Evolutionary conservation across 2,329 filamentous ascomycete species (phyloP).

Genomic region (Hymenoscyphus repandus): DNA sequence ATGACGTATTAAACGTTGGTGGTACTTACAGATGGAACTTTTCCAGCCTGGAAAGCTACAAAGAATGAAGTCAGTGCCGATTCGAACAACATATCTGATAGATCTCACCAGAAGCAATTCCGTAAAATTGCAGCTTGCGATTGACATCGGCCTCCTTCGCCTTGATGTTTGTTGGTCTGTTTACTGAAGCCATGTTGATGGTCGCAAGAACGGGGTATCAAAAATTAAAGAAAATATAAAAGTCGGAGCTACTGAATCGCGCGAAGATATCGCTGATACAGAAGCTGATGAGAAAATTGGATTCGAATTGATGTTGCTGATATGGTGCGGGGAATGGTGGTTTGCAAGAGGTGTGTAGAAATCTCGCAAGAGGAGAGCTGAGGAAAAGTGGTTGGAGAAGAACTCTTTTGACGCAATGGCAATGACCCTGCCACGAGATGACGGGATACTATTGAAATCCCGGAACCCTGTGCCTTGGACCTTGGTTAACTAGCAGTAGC

Average conservation of each 20-base stretch:
- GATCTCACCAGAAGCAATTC: conserved; percentile 65
- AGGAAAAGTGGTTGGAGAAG: not conserved
- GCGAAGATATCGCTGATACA: not conserved
- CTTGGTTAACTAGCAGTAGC: not conserved
- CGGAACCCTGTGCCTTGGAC: not conserved
- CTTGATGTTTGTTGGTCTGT: conserved; percentile 26
- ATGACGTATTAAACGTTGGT: not conserved
- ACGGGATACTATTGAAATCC: too few species aligned
- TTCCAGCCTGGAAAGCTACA: conserved; percentile 78
- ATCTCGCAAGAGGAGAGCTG: not conserved
- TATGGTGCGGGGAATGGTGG: not conserved
- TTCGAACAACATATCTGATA: not conserved
- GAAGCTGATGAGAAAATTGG: not conserved
- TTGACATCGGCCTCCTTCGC: conserved; percentile 60
- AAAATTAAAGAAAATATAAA: not conserved
- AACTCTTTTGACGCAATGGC: not conserved
- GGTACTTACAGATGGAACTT: conserved; percentile 63
- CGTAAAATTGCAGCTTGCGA: conserved; percentile 90
- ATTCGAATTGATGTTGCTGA: not conserved
- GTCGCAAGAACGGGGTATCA: conserved; percentile 3
- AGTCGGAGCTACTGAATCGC: not conserved
- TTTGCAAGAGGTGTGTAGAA: not conserved
- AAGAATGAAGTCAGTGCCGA: conserved; percentile 3
- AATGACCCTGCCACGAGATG: not conserved
- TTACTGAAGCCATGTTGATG: conserved; percentile 18